A percentile compares a stretch with the other conserved stretches of the same genome.
Conservation (phyloP, 257 asterid genomes). For the Galeopsis tetrahit region DNA sequence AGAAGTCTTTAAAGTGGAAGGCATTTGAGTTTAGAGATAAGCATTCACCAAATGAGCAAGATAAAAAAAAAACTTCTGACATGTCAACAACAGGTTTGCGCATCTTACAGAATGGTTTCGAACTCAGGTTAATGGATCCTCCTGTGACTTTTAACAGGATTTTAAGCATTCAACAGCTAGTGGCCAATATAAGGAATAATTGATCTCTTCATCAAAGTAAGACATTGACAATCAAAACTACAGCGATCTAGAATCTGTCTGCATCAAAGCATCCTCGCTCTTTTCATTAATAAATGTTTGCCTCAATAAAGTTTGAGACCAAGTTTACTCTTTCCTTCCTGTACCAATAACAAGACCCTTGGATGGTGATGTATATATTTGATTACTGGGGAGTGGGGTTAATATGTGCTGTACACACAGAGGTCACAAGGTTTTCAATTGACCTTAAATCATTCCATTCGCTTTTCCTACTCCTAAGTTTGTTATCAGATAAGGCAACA, state of each 20-base stretch:
- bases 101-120: constrained; percentile 1
- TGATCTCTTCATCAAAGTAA: neutral
- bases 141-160: neutral
- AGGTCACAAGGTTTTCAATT: neutral
- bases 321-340: constrained; percentile 3
- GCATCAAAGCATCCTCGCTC: constrained; percentile 6
- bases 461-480: neutral
- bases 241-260: neutral
- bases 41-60: neutral
- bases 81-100: neutral
- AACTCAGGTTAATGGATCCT: neutral
- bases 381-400: neutral
- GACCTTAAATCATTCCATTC: neutral
- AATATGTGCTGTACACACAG: neutral
- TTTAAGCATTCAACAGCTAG: neutral
- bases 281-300: neutral
- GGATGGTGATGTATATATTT: neutral
- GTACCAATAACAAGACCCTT: neutral
- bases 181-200: neutral
- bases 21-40: neutral
- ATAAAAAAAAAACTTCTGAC: neutral
- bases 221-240: neutral
- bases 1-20: neutral
- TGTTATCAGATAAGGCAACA: neutral
- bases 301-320: neutral